Evolutionary conservation across 345 rosid genomes (phyloP), one percentile per base, ranked within the genome.

Genomic region (Lumnitzera littorea): DNA sequence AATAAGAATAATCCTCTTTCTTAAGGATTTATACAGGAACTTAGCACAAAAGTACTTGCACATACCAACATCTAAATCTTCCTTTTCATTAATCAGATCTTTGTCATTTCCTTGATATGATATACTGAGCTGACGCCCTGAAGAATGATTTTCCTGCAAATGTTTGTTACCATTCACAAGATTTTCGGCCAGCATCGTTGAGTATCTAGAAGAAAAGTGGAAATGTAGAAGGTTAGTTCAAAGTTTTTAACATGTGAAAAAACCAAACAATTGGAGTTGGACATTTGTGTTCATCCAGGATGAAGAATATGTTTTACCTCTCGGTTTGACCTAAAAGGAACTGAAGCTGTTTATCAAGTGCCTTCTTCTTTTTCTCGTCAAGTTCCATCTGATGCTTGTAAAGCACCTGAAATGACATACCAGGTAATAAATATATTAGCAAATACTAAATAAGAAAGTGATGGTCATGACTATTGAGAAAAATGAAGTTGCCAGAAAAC

Each of bases 161-260:
- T 74, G 84, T 62, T 71, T 78, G 61, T 50, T 57, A 36, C 79
- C 71, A 59, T 90, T 97, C 65, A 70, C 88, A 63, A 95, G 79
- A 76, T 95, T 95, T 85, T 95, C 99, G 27, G 99, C 99, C 62
- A 95, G 77, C 99, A 95, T 95, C 50, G 97, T 91, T 59, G 99
- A 95, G 83, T 95, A 95, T 83, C 99, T 95, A 60, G 68, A 70
- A 51, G n/a, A 25, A 61, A 16, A 53, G 5, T 36, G 9, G 11
- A 36, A 36, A 36, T 36, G 43, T 36, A 9, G 43, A 36, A 36
- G 11, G 43, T 36, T 4, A 36, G 43, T 36, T 36, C 43, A 36
- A 36, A 9, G 9, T 36, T 36, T 5, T 7, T 36, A 36, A 36
- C 7, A 36, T 36, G 43, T 36, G 43, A 36, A 36, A 36, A 36